Conservation (phyloP, 352 stramenopile genomes). For the Globisporangium viniferum region DNA sequence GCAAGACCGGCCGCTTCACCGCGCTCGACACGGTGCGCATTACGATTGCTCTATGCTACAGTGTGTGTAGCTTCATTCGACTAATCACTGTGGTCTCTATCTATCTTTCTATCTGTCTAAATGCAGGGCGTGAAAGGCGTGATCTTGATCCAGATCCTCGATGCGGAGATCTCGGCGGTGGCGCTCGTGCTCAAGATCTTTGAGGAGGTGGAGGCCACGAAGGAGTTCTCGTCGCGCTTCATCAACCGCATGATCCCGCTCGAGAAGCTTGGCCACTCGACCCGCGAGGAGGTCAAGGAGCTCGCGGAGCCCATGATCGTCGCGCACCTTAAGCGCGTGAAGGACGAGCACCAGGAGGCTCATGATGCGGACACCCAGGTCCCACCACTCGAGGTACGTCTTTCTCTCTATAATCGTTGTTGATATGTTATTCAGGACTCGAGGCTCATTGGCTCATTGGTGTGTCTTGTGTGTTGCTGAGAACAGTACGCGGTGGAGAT, state of each 20-base stretch:
- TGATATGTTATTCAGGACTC: not conserved
- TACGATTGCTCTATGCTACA: not conserved
- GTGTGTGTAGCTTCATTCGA: not conserved
- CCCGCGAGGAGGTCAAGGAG: conserved; percentile 56
- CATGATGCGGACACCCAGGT: conserved; percentile 17
- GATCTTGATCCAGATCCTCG: conserved; percentile 63
- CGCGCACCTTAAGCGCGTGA: conserved; percentile 32
- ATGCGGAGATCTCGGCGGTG: conserved; percentile 41
- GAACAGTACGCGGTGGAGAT: conserved; percentile 60
- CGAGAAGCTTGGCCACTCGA: conserved; percentile 64
- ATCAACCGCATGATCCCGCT: conserved; percentile 75
- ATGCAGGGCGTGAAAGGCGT: conserved; percentile 59
- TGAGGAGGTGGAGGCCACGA: conserved; percentile 51
- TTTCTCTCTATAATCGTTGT: not conserved
- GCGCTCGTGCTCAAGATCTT: conserved; percentile 60
- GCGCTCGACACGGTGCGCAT: conserved; percentile 47
- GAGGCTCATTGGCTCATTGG: not conserved
- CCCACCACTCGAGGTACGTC: conserved; percentile 23
- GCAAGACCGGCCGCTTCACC: conserved; percentile 67
- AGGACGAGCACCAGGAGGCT: conserved; percentile 22
- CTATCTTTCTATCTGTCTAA: not conserved
- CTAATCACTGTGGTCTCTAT: not conserved
- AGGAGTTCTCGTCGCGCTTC: conserved; percentile 72
- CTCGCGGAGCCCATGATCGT: conserved; percentile 56
- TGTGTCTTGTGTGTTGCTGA: not conserved